A percentile compares a stretch with the other conserved stretches of the same genome.
These are phyloP conservation scores for Claviceps sp. DNA, from an alignment of 2,329 filamentous ascomycete genomes.

Conservation along the genomic window DNA sequence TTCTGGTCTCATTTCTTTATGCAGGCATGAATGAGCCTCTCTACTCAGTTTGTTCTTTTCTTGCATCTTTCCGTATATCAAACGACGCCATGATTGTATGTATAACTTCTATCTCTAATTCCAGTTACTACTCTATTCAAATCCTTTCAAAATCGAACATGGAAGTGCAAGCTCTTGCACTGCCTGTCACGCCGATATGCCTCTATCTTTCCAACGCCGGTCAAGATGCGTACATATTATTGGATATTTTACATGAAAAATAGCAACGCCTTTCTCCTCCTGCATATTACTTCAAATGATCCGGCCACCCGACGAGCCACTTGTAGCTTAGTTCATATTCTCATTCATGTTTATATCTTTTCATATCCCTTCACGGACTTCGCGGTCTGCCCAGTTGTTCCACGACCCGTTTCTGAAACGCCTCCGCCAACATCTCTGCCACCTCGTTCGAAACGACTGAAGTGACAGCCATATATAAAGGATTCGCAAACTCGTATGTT, in stretches of 20 bases:
- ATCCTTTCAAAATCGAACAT: no score
- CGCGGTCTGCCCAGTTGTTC: constrained; percentile 19
- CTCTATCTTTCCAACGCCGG: neutral
- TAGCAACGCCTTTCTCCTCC: no score
- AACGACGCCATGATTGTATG: neutral
- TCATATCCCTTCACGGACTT: neutral
- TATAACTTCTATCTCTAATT: neutral
- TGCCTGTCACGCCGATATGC: neutral
- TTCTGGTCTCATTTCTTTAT: neutral
- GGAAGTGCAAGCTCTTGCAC: neutral
- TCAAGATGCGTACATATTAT: neutral
- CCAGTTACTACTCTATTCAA: neutral
- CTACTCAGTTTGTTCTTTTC: neutral
- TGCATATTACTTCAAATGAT: no score
- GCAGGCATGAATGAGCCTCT: neutral
- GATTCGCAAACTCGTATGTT: constrained; percentile 75
- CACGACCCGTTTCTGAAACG: constrained; percentile 73
- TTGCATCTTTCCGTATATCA: neutral
- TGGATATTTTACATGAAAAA: no score
- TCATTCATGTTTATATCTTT: neutral
- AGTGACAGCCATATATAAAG: constrained; percentile 75
- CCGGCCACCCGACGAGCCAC: no score
- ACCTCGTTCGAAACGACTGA: constrained; percentile 71
- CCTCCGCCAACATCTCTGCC: constrained; percentile 78
- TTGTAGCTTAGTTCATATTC: neutral